A percentile compares a stretch with the other conserved stretches of the same genome.
Conservation (phyloP, 2,329 filamentous ascomycete species). For the Ophiostoma populinum region DNA sequence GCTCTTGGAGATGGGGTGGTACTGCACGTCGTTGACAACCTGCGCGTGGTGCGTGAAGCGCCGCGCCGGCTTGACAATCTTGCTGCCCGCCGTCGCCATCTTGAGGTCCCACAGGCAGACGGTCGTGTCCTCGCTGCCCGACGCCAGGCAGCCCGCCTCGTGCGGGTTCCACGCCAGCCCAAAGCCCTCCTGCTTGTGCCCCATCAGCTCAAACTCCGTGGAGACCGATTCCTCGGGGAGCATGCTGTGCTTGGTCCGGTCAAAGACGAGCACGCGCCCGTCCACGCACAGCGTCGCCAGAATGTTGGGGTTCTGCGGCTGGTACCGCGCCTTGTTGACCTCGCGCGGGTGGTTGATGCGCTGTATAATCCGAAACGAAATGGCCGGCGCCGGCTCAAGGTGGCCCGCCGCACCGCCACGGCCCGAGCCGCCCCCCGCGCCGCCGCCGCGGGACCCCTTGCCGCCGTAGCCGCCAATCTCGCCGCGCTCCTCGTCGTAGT, state of each 20-base stretch:
- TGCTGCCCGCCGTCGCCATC: conserved; percentile 43
- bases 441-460: conserved; percentile 15
- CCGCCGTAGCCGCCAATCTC: conserved; percentile 90
- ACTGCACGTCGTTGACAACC: conserved; percentile 93
- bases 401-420: conserved; percentile 35
- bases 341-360: conserved; percentile 93
- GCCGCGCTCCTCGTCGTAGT: conserved; percentile 81
- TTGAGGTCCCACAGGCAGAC: conserved; percentile 88
- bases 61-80: conserved; percentile 50
- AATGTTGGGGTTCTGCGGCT: conserved; percentile 92
- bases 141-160: conserved; percentile 62
- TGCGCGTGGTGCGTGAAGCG: conserved; percentile 78
- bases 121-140: conserved; percentile 81
- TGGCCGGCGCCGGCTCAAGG: conserved; percentile 47
- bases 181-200: conserved; percentile 80
- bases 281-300: conserved; percentile 87
- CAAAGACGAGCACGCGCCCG: conserved; percentile 79
- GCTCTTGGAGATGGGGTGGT: conserved; percentile 70
- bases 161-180: conserved; percentile 87
- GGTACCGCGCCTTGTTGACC: conserved; percentile 96
- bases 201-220: conserved; percentile 69
- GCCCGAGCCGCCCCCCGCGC: conserved; percentile 1
- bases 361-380: conserved; percentile 85
- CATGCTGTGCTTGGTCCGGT: conserved; percentile 82
- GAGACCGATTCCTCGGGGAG: conserved; percentile 57